Evolutionary conservation across 2,329 filamentous ascomycete genomes (phyloP).

Genomic region (Simplicillium sp.): DNA sequence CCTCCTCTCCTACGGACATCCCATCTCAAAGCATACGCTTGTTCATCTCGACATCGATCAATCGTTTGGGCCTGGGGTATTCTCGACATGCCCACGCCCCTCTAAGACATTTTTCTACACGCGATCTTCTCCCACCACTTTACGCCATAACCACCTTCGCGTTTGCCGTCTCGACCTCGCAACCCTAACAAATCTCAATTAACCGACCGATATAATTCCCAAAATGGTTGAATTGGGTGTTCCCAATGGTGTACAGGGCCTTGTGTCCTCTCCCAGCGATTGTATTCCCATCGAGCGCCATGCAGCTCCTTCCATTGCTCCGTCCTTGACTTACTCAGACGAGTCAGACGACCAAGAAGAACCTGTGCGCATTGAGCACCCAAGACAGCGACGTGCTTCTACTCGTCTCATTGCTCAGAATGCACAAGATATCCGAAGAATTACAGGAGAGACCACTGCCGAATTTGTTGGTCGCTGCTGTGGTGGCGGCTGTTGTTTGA

Average conservation of each 20-base stretch:
- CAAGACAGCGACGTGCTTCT: constrained; percentile 53
- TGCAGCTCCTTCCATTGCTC: constrained; percentile 39
- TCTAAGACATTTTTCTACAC: too few relatives aligned
- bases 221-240: constrained; percentile 21
- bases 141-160: constrained; percentile 7
- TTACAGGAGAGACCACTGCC: constrained; percentile 54
- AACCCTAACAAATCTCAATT: too few relatives aligned
- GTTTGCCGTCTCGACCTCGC: neutral
- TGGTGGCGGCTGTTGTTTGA: constrained; percentile 55
- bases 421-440: constrained; percentile 51
- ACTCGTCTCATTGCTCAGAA: constrained; percentile 58
- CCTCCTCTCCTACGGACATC: too few relatives aligned
- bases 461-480: constrained; percentile 55
- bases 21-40: too few relatives aligned
- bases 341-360: constrained; percentile 52
- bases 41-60: too few relatives aligned
- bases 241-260: constrained; percentile 23
- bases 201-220: too few relatives aligned
- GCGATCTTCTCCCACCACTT: constrained; percentile 1
- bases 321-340: constrained; percentile 54
- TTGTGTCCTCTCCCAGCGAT: constrained; percentile 28
- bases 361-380: constrained; percentile 30
- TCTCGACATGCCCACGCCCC: too few relatives aligned
- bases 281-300: constrained; percentile 34
- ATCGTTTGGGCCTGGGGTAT: too few relatives aligned